phyloP scores from a whole-genome alignment of 306 rosid genomes.

The Ceratonia siliqua region DNA sequence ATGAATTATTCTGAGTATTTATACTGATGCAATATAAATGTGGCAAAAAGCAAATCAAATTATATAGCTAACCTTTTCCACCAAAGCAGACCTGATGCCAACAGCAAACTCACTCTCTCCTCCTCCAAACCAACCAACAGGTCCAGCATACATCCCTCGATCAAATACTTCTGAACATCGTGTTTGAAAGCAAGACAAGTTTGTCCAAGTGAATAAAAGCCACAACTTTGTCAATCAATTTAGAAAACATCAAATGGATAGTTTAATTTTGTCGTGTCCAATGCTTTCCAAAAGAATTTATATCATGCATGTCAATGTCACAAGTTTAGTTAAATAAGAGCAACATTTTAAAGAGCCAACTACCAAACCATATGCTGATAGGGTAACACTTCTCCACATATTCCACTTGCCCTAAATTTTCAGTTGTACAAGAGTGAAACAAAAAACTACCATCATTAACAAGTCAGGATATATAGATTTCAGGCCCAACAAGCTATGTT shows the following conservation, averaged over 20 bases:
- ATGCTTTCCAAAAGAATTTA: neutral
- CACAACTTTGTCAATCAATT: conserved; percentile 20
- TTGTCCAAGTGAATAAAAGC: conserved; percentile 6
- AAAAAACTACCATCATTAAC: neutral
- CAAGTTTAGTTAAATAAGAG: neutral
- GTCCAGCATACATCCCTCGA: conserved; percentile 98
- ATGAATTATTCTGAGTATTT: conserved; percentile 13
- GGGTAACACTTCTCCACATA: neutral
- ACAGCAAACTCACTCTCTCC: conserved; percentile 98
- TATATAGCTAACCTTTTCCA: conserved; percentile 66
- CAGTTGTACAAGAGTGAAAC: neutral
- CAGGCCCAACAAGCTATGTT: neutral
- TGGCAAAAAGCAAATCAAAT: neutral
- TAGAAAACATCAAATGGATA: conserved; percentile 5
- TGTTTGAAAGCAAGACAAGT: conserved; percentile 9
- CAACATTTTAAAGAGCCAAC: neutral
- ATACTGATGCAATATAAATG: neutral
- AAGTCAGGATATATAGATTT: neutral
- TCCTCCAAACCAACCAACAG: conserved; percentile 98
- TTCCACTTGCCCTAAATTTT: conserved; percentile 4
- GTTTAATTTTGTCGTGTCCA: conserved; percentile 6
- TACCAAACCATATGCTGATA: neutral
- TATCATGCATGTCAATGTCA: conserved; percentile 14
- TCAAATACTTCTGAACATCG: conserved; percentile 77
- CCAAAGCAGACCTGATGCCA: conserved; percentile 92